These are phyloP conservation scores for Coemansia sp. DNA, from an alignment of 192 early-diverging fungal species.

Conservation along the genomic window DNA sequence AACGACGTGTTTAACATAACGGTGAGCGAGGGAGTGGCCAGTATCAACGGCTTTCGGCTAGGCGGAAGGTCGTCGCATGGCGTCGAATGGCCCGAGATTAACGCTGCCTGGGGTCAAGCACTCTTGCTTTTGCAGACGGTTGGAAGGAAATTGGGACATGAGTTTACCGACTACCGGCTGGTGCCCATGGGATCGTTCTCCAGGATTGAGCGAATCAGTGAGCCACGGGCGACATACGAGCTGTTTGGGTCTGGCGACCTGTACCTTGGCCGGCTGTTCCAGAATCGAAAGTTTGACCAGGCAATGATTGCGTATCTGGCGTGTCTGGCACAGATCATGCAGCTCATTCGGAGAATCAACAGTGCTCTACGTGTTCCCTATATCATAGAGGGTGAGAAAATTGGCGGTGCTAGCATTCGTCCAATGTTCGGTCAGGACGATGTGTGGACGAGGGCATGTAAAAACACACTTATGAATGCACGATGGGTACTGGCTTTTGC, in stretches of 20 bases:
- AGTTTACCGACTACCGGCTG: conserved; percentile 79
- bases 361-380: conserved; percentile 80
- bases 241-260: conserved; percentile 88
- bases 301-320: conserved; percentile 87
- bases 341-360: conserved; percentile 73
- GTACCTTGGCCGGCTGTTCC: conserved; percentile 70
- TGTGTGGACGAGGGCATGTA: conserved; percentile 86
- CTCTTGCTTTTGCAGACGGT: conserved; percentile 83
- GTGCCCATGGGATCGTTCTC: conserved; percentile 93
- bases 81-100: conserved; percentile 96
- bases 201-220: conserved; percentile 79
- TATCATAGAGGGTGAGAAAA: conserved; percentile 84
- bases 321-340: conserved; percentile 86
- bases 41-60: conserved; percentile 91
- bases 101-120: conserved; percentile 93
- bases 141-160: conserved; percentile 77
- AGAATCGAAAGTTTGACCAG: conserved; percentile 81
- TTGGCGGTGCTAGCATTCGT: conserved; percentile 78
- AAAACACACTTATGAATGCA: conserved; percentile 84
- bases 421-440: conserved; percentile 91
- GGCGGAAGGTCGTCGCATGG: conserved; percentile 72
- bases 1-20: conserved; percentile 92
- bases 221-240: conserved; percentile 67
- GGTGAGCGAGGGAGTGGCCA: conserved; percentile 81
- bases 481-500: conserved; percentile 86